Base-by-base conservation (phyloP, 305 asterid species). In the Fraxinus sp. region DNA sequence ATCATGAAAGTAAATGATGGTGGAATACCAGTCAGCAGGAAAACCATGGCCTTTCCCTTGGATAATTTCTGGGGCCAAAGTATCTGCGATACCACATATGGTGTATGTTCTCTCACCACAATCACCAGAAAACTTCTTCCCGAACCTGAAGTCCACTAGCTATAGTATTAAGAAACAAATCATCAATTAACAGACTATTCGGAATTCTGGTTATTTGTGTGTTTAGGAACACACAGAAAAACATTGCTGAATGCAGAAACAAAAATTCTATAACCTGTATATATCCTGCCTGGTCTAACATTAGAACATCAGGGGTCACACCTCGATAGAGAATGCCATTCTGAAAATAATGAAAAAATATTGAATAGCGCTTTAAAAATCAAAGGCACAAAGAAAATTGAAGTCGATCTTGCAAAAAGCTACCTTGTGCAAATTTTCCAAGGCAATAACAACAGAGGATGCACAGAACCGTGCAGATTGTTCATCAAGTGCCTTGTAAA, bases 71-170 rank as follows among this genome's bases (percentile, higher is more conserved):
- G 99, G 99, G 87, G 98, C 95, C 86, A 94, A 90, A 37, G 96
- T 91, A 86, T 96, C 97, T 3, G 96, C 88, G 90, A 88, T 94
- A 20, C 99, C 98, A 81, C 98, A 94, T 77, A 93, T 91, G 37
- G 99, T 93, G 88, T 86, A 94, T 64, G 99, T 89, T 88, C 98
- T 90, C 81, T 91, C 94, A 83, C 82, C 84, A 77, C 77, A 71
- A 77, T 91, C 95, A 70, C 91, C 87, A 76, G 92, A 89, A 66
- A 95, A 83, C 87, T 89, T 88, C 91, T 96, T 94, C 79, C 96
- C 96, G 62, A 91, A 96, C 91, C 97, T 93, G 93, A 94, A 96
- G 91, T 96, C 99, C 90, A 94, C 97, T 80, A 96, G 91, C 99
- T 96, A 84, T 78, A 89, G 46, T 39, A 86, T 80, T 72, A 86